A percentile compares a stretch with the other conserved stretches of the same genome.
Evolutionary conservation across 2,329 filamentous ascomycete species (phyloP).

Genomic region (Pestalotiopsis sp.): DNA sequence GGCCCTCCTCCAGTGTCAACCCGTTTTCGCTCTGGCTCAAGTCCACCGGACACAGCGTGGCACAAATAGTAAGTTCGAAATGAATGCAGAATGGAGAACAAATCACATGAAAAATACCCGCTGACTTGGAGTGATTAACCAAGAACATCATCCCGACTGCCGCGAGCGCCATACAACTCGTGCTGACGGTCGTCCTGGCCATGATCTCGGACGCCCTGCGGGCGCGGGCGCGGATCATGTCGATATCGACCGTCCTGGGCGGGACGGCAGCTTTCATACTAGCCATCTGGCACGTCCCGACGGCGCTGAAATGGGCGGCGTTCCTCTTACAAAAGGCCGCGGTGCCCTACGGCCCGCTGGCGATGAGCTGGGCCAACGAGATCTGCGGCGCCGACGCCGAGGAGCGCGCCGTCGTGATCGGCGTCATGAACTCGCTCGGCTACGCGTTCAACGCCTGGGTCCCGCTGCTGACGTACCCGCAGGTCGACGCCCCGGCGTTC

Average conservation of each 20-base stretch:
- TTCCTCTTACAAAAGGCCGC: slow-evolving; percentile 19
- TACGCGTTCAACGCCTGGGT: slow-evolving; percentile 40
- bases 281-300: slow-evolving; percentile 24
- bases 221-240: slow-evolving; percentile 31
- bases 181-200: slow-evolving; percentile 54
- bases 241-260: slow-evolving; percentile 26
- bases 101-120: background rate
- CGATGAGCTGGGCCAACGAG: slow-evolving; percentile 38
- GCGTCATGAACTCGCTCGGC: slow-evolving; percentile 40
- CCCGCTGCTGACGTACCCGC: slow-evolving; percentile 31
- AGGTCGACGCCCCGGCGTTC: slow-evolving; percentile 30
- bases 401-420: slow-evolving; percentile 42
- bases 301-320: slow-evolving; percentile 23
- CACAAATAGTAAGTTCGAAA: slow-evolving; percentile 41
- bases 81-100: too few species aligned
- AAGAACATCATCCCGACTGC: slow-evolving; percentile 50
- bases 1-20: slow-evolving; percentile 34
- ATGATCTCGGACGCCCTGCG: slow-evolving; percentile 53
- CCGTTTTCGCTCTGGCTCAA: slow-evolving; percentile 43
- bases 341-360: slow-evolving; percentile 23
- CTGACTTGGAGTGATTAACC: background rate
- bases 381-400: slow-evolving; percentile 39
- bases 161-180: slow-evolving; percentile 51
- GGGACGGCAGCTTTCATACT: slow-evolving; percentile 19
- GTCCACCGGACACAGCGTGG: slow-evolving; percentile 41